Percentiles rank a stretch among this genome's conserved stretches.
phyloP scores from a whole-genome alignment of 164 flowering plant genomes.

The Paratinospora sagittata region DNA sequence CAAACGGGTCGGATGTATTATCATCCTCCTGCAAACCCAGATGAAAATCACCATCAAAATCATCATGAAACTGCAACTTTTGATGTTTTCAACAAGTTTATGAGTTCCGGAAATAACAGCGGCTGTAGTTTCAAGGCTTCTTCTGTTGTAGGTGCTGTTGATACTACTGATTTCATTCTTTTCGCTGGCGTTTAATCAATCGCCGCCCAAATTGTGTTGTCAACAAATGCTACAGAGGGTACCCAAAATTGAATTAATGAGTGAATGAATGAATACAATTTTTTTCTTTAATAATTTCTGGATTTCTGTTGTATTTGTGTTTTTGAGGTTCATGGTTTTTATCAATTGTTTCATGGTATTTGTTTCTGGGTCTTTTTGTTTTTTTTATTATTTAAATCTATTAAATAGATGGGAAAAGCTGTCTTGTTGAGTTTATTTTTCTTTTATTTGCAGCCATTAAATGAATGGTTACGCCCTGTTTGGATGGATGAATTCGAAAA shows the following conservation, averaged over 20 bases:
- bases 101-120: background rate
- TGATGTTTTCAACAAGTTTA: background rate
- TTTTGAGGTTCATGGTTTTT: too few relatives aligned
- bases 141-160: background rate
- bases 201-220: background rate
- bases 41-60: background rate
- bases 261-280: background rate
- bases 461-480: too few relatives aligned
- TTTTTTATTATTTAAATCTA: too few relatives aligned
- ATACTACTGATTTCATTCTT: conserved; percentile 1
- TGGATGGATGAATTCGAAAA: too few relatives aligned
- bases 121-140: background rate
- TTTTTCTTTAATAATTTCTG: background rate
- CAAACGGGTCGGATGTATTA: conserved; percentile 46
- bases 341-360: too few relatives aligned
- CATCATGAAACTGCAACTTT: background rate
- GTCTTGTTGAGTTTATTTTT: too few relatives aligned
- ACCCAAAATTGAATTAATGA: background rate
- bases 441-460: too few relatives aligned
- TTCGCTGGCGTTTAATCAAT: background rate
- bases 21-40: conserved; percentile 31
- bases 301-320: background rate
- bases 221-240: background rate
- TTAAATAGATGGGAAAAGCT: too few relatives aligned
- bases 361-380: too few relatives aligned